These are phyloP conservation scores for Fusarium sterilihyphosum DNA, from an alignment of 2,329 filamentous ascomycete genomes.

Conservation along the genomic window DNA sequence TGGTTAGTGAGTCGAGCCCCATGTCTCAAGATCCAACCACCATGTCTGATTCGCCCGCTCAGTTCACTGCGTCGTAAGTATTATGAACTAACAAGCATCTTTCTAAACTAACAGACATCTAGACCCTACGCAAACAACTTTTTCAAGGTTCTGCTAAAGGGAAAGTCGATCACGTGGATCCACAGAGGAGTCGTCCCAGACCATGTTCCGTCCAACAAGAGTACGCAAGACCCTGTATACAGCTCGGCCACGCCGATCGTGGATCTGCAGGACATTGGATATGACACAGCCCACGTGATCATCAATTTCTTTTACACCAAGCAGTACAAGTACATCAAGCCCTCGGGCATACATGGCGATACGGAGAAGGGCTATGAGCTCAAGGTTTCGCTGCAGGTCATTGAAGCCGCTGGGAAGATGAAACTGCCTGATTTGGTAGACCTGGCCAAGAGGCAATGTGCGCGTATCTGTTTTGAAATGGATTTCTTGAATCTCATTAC, in stretches of 20 bases:
- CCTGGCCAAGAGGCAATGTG: not conserved
- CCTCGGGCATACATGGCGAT: not conserved
- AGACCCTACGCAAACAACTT: not conserved
- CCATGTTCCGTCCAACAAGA: not conserved
- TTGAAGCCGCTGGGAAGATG: not conserved
- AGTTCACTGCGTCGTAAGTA: not conserved
- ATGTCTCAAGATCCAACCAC: not conserved
- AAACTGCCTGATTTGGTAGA: not conserved
- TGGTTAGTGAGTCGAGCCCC: not conserved
- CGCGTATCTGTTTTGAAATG: not conserved
- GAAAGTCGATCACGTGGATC: not conserved
- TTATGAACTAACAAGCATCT: accelerated
- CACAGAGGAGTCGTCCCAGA: not conserved
- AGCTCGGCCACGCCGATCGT: not conserved
- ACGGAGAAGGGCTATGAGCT: not conserved
- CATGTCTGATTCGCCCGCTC: no score
- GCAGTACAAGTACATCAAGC: not conserved
- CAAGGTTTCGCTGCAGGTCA: not conserved
- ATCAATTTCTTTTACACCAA: slow-evolving; percentile 5
- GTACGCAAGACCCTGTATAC: not conserved
- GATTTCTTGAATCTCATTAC: not conserved
- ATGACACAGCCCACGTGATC: not conserved
- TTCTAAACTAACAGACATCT: not conserved
- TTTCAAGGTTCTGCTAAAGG: not conserved
- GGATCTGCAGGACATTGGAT: not conserved